These are phyloP conservation scores for Xylariomycetidae sp. DNA, from an alignment of 2,329 filamentous ascomycete species.

Conservation along the genomic window DNA sequence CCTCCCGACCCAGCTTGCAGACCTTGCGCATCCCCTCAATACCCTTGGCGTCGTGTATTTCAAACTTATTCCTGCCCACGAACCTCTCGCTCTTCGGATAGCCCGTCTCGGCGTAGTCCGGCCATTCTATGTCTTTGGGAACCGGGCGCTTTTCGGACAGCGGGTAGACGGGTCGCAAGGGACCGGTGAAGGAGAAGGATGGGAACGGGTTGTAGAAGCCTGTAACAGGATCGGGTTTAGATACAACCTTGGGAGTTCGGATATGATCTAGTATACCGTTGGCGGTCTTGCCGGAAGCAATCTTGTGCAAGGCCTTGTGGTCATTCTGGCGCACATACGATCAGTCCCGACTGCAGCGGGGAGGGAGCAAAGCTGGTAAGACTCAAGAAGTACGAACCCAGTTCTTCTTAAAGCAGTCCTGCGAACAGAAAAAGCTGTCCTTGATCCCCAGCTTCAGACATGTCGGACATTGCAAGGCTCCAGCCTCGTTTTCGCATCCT, in stretches of 20 bases:
- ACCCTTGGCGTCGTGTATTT: constrained; percentile 71
- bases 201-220: constrained; percentile 91
- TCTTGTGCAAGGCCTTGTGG: constrained; percentile 82
- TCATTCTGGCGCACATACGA: constrained; percentile 48
- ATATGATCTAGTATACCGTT: constrained; percentile 67
- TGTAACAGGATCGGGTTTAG: constrained; percentile 87
- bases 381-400: constrained; percentile 62
- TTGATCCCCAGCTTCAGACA: constrained; percentile 83
- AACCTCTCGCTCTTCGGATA: constrained; percentile 59
- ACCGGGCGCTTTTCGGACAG: constrained; percentile 67
- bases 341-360: constrained; percentile 8
- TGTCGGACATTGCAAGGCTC: constrained; percentile 84
- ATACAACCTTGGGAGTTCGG: constrained; percentile 73
- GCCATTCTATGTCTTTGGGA: constrained; percentile 72
- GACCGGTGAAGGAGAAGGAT: constrained; percentile 73
- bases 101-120: constrained; percentile 84
- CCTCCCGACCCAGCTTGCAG: constrained; percentile 79
- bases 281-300: constrained; percentile 42
- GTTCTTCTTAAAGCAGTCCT: constrained; percentile 97
- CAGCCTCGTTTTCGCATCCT: constrained; percentile 82
- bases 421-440: constrained; percentile 94
- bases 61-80: constrained; percentile 71
- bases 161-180: constrained; percentile 80
- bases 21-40: constrained; percentile 91
- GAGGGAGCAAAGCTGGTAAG: not conserved